A percentile compares a stretch with the other conserved stretches of the same genome.
Evolutionary conservation across 805 yeast species (phyloP).

Genomic region (Debaryomyces castellii): DNA sequence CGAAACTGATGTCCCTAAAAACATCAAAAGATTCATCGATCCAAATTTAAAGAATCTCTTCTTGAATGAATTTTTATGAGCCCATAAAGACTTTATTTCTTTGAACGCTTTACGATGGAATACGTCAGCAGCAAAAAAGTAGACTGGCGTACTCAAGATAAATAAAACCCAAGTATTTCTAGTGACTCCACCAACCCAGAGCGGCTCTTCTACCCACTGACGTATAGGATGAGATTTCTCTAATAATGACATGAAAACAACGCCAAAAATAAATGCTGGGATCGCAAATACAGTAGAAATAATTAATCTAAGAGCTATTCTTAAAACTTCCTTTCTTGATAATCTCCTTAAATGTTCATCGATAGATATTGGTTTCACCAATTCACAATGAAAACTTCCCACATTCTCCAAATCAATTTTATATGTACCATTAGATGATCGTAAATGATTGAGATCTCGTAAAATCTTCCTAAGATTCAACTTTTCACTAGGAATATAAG

Average conservation of each 20-base stretch:
- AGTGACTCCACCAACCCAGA: conserved; percentile 62
- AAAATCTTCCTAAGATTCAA: conserved; percentile 58
- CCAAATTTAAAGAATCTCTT: conserved; percentile 68
- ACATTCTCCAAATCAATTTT: conserved; percentile 11
- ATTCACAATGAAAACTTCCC: conserved; percentile 46
- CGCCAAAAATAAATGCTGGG: conserved; percentile 67
- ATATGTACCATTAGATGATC: conserved; percentile 27
- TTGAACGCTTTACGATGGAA: conserved; percentile 67
- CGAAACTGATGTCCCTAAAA: conserved; percentile 70
- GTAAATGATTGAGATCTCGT: conserved; percentile 44
- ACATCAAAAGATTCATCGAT: conserved; percentile 73
- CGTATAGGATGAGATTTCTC: conserved; percentile 42
- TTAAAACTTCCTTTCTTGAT: conserved; percentile 47
- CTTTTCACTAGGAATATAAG: conserved; percentile 56
- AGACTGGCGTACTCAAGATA: conserved; percentile 67
- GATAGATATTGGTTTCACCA: conserved; percentile 54
- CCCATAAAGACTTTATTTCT: conserved; percentile 61
- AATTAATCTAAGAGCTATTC: conserved; percentile 45
- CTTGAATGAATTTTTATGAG: conserved; percentile 50
- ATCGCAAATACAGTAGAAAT: conserved; percentile 56
- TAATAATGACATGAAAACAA: conserved; percentile 66
- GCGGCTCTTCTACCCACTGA: conserved; percentile 57
- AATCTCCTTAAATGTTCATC: conserved; percentile 61
- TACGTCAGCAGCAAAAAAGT: conserved; percentile 70
- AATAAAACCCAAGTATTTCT: conserved; percentile 67